Base-by-base conservation (phyloP, 23 red algal genomes). In the Porphyridium purpureum region DNA sequence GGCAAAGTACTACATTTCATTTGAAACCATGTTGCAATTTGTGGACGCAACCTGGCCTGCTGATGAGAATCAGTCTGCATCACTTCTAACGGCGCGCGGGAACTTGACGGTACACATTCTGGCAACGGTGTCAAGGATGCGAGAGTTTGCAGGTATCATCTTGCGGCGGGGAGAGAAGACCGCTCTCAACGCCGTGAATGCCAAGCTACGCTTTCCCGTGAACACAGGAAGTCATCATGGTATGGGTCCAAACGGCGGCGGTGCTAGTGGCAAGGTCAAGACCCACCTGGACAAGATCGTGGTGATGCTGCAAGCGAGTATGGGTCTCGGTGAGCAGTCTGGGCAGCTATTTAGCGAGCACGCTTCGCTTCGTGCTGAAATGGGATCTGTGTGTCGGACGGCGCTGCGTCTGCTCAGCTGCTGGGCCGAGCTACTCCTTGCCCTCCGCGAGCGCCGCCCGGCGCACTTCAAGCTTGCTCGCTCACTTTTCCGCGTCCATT, bases 181-280 rank as follows among this genome's bases (percentile, higher is more conserved):
- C 21, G 51, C n/a, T 33, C 22, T 79, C 28, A 79, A 79, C 34
- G 60, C 63, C 46, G 9, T 55, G n/a, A 79, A 64, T 59, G 38
- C 61, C 27, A 44, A 41, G 35, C 24, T 67, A 41, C 60, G 73
- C 3, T 47, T 74, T 35, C 54, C 54, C 35, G 26, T 74, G 20
- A 42, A n/a, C 7, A 35, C n/a, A n/a, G n/a, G n/a, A n/a, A n/a
- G n/a, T n/a, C n/a, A n/a, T n/a, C n/a, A n/a, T n/a, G n/a, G n/a
- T n/a, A n/a, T n/a, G n/a, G n/a, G n/a, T n/a, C n/a, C n/a, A n/a
- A n/a, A n/a, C n/a, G n/a, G n/a, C n/a, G n/a, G n/a, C n/a, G n/a
- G n/a, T n/a, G n/a, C n/a, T n/a, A n/a, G 23, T 74, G 69, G 69
- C 32, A 74, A 74, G 35, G 58, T 79, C 4, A 59, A 48, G 17